Evolutionary conservation across 352 stramenopile genomes (phyloP).

Genomic region (Phytophthora palmivora): DNA sequence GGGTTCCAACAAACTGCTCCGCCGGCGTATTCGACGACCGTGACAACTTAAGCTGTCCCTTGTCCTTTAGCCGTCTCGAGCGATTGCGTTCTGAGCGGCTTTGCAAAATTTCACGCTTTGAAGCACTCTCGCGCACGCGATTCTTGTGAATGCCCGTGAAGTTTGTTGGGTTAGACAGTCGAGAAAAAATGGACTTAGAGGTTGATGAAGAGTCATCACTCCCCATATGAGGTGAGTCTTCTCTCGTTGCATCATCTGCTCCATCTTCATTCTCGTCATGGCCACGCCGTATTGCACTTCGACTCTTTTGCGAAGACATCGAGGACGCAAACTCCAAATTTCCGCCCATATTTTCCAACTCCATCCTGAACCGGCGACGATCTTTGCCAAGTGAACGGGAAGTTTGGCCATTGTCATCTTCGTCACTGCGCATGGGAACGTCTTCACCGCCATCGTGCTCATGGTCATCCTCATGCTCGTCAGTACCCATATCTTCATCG

Average conservation of each 20-base stretch:
- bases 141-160: constrained; percentile 92
- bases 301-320: constrained; percentile 44
- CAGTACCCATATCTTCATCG: constrained; percentile 63
- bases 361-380: constrained; percentile 62
- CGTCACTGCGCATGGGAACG: constrained; percentile 59
- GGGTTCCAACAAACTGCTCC: constrained; percentile 50
- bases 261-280: constrained; percentile 51
- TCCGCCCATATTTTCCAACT: constrained; percentile 52
- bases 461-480: constrained; percentile 46
- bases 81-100: constrained; percentile 77
- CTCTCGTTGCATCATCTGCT: constrained; percentile 33
- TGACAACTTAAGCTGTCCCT: constrained; percentile 56
- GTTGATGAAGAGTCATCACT: constrained; percentile 73
- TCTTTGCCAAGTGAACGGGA: constrained; percentile 31
- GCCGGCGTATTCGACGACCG: constrained; percentile 58
- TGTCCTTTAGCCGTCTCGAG: constrained; percentile 73
- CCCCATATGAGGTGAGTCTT: constrained; percentile 58
- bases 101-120: constrained; percentile 84
- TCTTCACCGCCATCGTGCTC: constrained; percentile 55
- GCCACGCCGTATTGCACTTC: constrained; percentile 42
- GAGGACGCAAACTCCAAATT: constrained; percentile 52
- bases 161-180: constrained; percentile 87
- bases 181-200: constrained; percentile 78
- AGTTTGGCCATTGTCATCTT: constrained; percentile 35
- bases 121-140: constrained; percentile 76